Percentiles rank a stretch among this genome's conserved stretches.
Evolutionary conservation across 2,329 filamentous ascomycete species (phyloP).

Genomic region (Ophiostoma tasmaniense): DNA sequence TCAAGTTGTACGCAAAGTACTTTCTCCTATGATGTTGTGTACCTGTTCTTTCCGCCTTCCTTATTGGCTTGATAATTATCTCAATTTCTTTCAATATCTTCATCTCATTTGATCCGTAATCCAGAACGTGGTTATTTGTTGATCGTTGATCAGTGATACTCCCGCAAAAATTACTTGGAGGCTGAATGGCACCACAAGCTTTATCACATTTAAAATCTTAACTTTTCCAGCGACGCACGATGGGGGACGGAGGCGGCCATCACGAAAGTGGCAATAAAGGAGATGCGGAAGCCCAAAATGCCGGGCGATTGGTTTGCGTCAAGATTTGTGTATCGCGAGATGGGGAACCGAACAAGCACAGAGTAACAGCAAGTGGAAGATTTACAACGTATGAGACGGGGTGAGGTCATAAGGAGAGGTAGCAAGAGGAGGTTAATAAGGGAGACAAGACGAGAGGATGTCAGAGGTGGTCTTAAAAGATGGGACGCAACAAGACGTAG

Average conservation of each 20-base stretch:
- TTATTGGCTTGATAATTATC: not conserved
- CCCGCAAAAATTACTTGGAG: not conserved
- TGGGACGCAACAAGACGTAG: not conserved
- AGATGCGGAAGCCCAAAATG: not conserved
- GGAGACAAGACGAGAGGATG: not conserved
- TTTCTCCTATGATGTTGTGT: not conserved
- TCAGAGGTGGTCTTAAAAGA: not conserved
- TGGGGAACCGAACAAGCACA: not conserved
- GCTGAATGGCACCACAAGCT: not conserved
- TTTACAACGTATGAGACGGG: not conserved
- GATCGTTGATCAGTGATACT: not conserved
- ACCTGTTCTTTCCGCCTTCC: not conserved
- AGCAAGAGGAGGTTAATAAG: not conserved
- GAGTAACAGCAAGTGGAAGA: not conserved
- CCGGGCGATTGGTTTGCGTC: conserved; percentile 4
- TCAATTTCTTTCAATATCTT: not conserved
- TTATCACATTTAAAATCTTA: not conserved
- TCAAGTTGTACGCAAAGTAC: not conserved
- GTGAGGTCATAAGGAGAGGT: not conserved
- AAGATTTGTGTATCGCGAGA: conserved; percentile 4
- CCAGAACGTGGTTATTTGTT: not conserved
- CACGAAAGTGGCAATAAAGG: conserved; percentile 3
- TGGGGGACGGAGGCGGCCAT: conserved; percentile 7
- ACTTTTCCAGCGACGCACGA: not conserved
- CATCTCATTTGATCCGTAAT: not conserved